These are phyloP conservation scores for Boletus rubescentipes DNA, from an alignment of 768 basidiomycete species.

Conservation along the genomic window DNA sequence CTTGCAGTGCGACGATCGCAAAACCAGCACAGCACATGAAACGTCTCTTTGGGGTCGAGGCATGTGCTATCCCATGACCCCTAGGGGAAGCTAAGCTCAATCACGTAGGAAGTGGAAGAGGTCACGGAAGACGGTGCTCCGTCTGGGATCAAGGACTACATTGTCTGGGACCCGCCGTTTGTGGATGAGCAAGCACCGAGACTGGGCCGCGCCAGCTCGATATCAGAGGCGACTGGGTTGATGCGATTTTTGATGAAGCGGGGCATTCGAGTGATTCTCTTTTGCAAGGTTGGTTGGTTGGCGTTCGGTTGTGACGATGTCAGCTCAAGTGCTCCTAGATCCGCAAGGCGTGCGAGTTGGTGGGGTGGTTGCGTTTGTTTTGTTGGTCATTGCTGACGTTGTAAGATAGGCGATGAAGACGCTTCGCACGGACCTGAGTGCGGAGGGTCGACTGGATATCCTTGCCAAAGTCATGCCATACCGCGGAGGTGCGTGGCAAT, in stretches of 20 bases:
- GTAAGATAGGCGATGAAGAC: conserved; percentile 73
- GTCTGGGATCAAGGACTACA: conserved; percentile 72
- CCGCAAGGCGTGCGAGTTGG: conserved; percentile 79
- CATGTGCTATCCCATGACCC: conserved; percentile 11
- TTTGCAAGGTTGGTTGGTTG: conserved; percentile 63
- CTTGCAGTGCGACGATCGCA: conserved; percentile 85
- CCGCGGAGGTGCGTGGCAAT: conserved; percentile 60
- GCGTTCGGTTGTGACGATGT: neutral
- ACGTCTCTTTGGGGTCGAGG: conserved; percentile 66
- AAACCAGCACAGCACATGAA: conserved; percentile 77
- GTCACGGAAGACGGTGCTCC: conserved; percentile 83
- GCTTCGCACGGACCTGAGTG: conserved; percentile 65
- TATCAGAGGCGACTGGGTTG: conserved; percentile 66
- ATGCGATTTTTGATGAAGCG: conserved; percentile 82
- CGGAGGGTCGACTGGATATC: conserved; percentile 75
- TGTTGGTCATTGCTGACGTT: neutral
- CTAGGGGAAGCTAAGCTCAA: neutral
- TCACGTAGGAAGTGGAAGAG: conserved; percentile 52
- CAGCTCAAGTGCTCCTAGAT: conserved; percentile 44
- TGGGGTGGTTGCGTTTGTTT: conserved; percentile 31
- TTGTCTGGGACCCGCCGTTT: conserved; percentile 73
- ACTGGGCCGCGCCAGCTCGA: conserved; percentile 55
- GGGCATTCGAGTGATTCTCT: conserved; percentile 81
- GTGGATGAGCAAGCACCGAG: conserved; percentile 54
- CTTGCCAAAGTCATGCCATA: conserved; percentile 77